Conservation (phyloP, 805 yeast species). For the Pichia heedii region DNA sequence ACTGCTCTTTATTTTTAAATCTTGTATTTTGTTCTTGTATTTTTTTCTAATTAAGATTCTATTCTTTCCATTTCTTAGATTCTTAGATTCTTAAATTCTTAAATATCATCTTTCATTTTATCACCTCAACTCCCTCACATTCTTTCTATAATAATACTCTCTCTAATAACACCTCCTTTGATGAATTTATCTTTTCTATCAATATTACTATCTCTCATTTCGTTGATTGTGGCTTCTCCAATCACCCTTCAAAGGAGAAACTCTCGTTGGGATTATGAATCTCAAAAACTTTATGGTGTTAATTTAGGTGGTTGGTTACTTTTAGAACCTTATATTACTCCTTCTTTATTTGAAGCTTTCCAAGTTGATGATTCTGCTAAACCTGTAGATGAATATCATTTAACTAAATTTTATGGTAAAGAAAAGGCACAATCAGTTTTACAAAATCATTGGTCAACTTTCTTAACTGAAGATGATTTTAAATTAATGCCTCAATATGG, state of each 20-base stretch:
- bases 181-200: not conserved
- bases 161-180: too few species aligned
- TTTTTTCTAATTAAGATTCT: too few species aligned
- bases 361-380: slow-evolving; percentile 33
- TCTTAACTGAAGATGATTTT: slow-evolving; percentile 70
- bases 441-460: slow-evolving; percentile 67
- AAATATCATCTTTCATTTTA: too few species aligned
- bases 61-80: too few species aligned
- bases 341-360: slow-evolving; percentile 55
- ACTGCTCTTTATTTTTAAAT: too few species aligned
- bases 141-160: too few species aligned
- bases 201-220: not conserved
- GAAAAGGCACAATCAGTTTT: slow-evolving; percentile 45
- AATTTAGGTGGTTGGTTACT: slow-evolving; percentile 90
- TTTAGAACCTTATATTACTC: slow-evolving; percentile 79
- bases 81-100: too few species aligned
- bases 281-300: slow-evolving; percentile 45
- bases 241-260: slow-evolving; percentile 22
- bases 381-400: slow-evolving; percentile 82
- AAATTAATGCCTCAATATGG: slow-evolving; percentile 49
- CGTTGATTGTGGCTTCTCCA: slow-evolving; percentile 17
- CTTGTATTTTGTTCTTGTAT: too few species aligned
- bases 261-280: slow-evolving; percentile 26
- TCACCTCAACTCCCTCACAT: too few species aligned
- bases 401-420: slow-evolving; percentile 49